phyloP scores from a whole-genome alignment of 2,329 filamentous ascomycete species.

The Shiraia sp. region DNA sequence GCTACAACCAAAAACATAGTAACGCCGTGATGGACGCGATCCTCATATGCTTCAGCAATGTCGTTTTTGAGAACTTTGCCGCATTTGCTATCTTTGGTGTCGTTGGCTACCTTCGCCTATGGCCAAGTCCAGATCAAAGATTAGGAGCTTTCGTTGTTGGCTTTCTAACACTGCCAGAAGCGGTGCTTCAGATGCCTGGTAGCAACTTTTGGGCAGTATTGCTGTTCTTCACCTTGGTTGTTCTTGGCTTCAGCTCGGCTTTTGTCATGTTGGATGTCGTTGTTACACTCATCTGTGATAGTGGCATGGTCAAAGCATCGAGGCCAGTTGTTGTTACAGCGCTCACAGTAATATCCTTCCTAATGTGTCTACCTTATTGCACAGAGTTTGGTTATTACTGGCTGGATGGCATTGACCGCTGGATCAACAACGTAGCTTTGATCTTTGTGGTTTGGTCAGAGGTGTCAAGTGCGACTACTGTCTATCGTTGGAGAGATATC shows the following conservation, averaged over 20 bases:
- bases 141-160: constrained; percentile 62
- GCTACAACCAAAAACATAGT: constrained; percentile 60
- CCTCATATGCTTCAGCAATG: constrained; percentile 59
- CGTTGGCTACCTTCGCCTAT: constrained; percentile 53
- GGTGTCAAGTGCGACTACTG: constrained; percentile 56
- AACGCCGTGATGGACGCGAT: constrained; percentile 64
- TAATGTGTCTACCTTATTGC: constrained; percentile 61
- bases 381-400: constrained; percentile 62
- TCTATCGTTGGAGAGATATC: constrained; percentile 58
- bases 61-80: constrained; percentile 60
- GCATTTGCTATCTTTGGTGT: constrained; percentile 60
- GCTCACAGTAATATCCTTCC: constrained; percentile 56
- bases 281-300: constrained; percentile 59
- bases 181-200: constrained; percentile 60
- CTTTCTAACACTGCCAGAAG: constrained; percentile 62
- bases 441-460: constrained; percentile 61
- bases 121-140: constrained; percentile 48
- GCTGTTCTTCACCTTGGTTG: constrained; percentile 62
- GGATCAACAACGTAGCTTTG: constrained; percentile 60
- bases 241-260: constrained; percentile 62
- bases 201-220: constrained; percentile 63
- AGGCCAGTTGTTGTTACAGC: constrained; percentile 55
- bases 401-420: constrained; percentile 58
- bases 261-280: constrained; percentile 64
- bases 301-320: constrained; percentile 51